Base-by-base conservation (phyloP, 129 eudicot species). In the Saussurea involucrata region DNA sequence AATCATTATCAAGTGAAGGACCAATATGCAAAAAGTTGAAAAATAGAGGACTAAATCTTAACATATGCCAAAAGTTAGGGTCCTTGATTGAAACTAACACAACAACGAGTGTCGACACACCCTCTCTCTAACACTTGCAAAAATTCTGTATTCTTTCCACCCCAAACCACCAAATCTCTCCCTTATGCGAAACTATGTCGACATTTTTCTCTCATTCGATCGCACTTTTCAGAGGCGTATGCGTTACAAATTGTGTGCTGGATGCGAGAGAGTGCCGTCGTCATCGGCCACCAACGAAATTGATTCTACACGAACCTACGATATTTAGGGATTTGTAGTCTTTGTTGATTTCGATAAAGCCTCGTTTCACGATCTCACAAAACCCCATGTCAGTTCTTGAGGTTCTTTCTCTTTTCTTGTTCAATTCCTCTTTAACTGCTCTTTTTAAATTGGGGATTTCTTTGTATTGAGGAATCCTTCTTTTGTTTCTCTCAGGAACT, bases 311-410 rank as follows among this genome's bases (percentile, higher is more conserved):
- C 73, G 76, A 77, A 15, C 82, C 55, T 22, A 63, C 76, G 33
- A 10, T 70, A 3, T 40, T 63, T 86, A 53, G 84, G 77, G 81
- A 78, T 86, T 81, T 77, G 80, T 66, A 33, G 15, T 42, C 27
- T 55, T 33, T 20, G 40, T 58, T 1, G 27, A 0, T 49, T 34
- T 75, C 46, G 22, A 58, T 58, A 66, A 73, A 70, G 31, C 63
- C 89, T 75, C 74, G 37, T 13, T 63, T 53, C 57, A 22, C 27
- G 33, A 25, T 64, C 73, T 6, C 68, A 31, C 24, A 63, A 4
- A 28, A 20, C 67, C 76, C 80, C 81, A 90, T 90, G 92, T 90
- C 90, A 70, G 80, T 80, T n/a, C 60, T 87, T 13, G 85, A 90
- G 96, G 92, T 87, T 71, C 75, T 55, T 32, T 28, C 37, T 63